Base-by-base conservation (phyloP, 2,329 filamentous ascomycete genomes). In the Cytospora mali region DNA sequence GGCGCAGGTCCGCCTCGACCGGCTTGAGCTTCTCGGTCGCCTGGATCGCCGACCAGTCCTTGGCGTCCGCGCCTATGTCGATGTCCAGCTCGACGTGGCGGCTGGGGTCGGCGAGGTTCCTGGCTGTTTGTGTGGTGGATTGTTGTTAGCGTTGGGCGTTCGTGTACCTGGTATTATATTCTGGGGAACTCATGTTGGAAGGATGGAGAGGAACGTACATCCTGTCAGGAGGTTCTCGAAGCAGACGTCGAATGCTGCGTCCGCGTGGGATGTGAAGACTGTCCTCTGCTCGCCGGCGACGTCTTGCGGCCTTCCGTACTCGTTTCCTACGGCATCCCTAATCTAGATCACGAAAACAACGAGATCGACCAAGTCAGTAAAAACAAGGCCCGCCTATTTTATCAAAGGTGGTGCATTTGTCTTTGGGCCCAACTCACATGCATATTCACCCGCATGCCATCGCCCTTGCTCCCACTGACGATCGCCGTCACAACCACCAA, bases 21-120 rank as follows among this genome's bases (percentile, higher is more conserved):
- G 95, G 95, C 85, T 97, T 96, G 71, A 99, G 88, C 84, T 98
- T 98, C 86, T 99, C 95, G 67, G 89, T 91, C 62, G 92, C 92
- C 80, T 97, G 93, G 75, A 98, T 96, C 70, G 92, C 92, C 68
- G 89, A 93, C 95, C 95, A 99, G 80, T 99, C 95, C 78, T 96
- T 96, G 68, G 95, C 95, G 76, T 97, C 93, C 77, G 93, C 93
- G 72, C 93, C 93, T 71, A 97, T 96, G 76, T 97, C 93, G 75
- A 97, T 90, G 77, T 97, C 93, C 71, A 97, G 90, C 80, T 97
- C 93, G 69, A 97, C 79, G 75, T 90, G 85, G 68, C 93, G 91
- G 73, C 76, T 80, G 57, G 86, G 82, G 75, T 80, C 76, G 70
- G 76, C 76, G 68, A 76, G 73, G 65, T 75, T 68, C 67, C 68